Percentiles rank a stretch among this genome's conserved stretches.
Evolutionary conservation across 768 basidiomycete genomes (phyloP).

Genomic region (Suillus plorans): DNA sequence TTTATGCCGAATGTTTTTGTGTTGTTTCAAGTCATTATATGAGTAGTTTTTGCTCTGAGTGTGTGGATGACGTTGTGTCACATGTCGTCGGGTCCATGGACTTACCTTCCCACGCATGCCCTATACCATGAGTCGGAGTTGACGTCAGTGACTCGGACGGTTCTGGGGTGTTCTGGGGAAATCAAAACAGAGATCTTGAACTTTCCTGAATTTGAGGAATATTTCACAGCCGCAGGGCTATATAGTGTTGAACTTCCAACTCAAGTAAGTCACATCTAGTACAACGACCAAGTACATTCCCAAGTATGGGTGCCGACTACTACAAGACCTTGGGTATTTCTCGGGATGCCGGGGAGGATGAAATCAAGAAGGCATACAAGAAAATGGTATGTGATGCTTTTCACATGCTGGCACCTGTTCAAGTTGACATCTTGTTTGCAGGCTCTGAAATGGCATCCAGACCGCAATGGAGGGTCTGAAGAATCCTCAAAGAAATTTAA

Average conservation of each 20-base stretch:
- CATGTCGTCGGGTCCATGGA: background rate
- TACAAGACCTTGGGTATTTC: slow-evolving; percentile 79
- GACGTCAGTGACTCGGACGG: slow-evolving; percentile 27
- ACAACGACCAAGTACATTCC: background rate
- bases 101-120: slow-evolving; percentile 10
- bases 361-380: slow-evolving; percentile 94
- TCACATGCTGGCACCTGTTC: slow-evolving; percentile 3
- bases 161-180: slow-evolving; percentile 38
- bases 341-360: slow-evolving; percentile 75
- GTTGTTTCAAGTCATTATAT: background rate
- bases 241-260: background rate
- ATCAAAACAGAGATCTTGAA: background rate
- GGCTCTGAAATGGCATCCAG: slow-evolving; percentile 96
- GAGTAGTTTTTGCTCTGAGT: background rate
- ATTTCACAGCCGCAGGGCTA: background rate
- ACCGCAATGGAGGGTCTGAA: slow-evolving; percentile 84
- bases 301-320: slow-evolving; percentile 80
- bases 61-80: background rate
- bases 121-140: slow-evolving; percentile 6
- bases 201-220: background rate
- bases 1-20: background rate
- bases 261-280: background rate
- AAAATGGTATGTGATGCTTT: slow-evolving; percentile 62
- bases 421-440: slow-evolving; percentile 24
- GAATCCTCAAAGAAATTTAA: slow-evolving; percentile 90